Evolutionary conservation across 2,329 filamentous ascomycete species (phyloP), one percentile per base, ranked within the genome.

Genomic region (Remersonia thermophila): DNA sequence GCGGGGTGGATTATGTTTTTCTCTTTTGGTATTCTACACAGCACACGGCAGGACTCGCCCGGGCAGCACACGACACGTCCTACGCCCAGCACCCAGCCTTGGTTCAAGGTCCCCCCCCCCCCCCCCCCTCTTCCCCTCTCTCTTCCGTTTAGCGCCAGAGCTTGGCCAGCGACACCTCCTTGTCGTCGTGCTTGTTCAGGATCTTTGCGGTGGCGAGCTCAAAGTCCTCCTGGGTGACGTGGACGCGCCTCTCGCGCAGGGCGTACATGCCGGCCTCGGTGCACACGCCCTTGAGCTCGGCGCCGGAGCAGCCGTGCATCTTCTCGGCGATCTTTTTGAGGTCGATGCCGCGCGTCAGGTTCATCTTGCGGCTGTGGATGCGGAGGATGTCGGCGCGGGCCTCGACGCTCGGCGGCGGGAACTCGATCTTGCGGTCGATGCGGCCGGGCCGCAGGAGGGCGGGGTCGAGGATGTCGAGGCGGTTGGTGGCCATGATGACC

Each of bases 261-360:
- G 91, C 91, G 56, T 91, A 98, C 91, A 98, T 98, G 52, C 91
- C 91, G 3, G 91, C 86, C 62, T 98, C 91, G 31, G 91, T 98
- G 60, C 91, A 98, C 32, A 98, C 91, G 66, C 91, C 91, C 76
- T 98, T 98, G 51, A 98, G 65, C 64, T 98, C 91, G 37, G 91
- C 91, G 42, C 91, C 91, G 3, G 87, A 95, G 63, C 91, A 98
- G 35, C 91, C 91, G 55, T 95, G 95, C 91, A 98, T 98, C 75
- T 96, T 96, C 70, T 98, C 91, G 20, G 91, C 91, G 52, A 96
- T 93, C 77, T 98, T 98, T 53, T 75, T 93, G 47, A 98, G 68
- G 63, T 98, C 93, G 67, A 98, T 96, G 35, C 91, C 91, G 54
- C 91, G 77, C 11, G 91, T 98, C 51, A 98, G 63, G 65, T 98